Conservation (phyloP, 2,329 filamentous ascomycete genomes). For the Clonostachys byssicola region DNA sequence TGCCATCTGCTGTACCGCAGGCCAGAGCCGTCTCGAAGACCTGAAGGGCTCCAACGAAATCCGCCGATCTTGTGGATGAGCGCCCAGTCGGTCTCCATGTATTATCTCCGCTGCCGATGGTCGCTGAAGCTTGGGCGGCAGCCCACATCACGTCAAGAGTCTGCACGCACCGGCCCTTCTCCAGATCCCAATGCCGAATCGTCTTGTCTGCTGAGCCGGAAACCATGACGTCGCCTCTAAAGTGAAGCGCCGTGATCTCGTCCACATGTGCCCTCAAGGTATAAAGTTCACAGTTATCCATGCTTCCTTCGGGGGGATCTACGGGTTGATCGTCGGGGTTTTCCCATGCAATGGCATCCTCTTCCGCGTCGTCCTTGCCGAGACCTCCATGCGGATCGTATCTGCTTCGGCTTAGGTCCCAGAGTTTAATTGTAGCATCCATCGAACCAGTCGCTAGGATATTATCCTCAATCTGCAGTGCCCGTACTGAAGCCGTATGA, state of each 20-base stretch:
- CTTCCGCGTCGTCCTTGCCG: constrained; percentile 56
- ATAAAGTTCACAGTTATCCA: constrained; percentile 86
- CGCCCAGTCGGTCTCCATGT: constrained; percentile 73
- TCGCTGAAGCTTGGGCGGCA: constrained; percentile 79
- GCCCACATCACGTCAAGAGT: constrained; percentile 98
- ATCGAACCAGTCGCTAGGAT: constrained; percentile 91
- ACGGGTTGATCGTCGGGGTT: constrained; percentile 63
- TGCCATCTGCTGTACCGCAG: constrained; percentile 94
- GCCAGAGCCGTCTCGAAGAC: constrained; percentile 95
- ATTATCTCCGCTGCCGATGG: constrained; percentile 51
- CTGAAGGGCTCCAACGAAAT: constrained; percentile 92
- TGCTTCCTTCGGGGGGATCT: constrained; percentile 72
- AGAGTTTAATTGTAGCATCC: constrained; percentile 90
- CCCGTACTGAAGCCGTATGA: constrained; percentile 88
- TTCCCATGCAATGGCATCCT: constrained; percentile 69
- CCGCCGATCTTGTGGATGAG: constrained; percentile 60
- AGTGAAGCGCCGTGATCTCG: constrained; percentile 91
- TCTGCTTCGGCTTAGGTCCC: constrained; percentile 87
- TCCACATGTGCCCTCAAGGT: constrained; percentile 87
- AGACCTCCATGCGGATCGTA: constrained; percentile 69
- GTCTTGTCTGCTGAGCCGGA: constrained; percentile 98
- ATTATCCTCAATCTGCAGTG: constrained; percentile 92
- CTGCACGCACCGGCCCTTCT: constrained; percentile 95
- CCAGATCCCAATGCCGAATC: constrained; percentile 93
- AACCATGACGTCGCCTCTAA: constrained; percentile 82